These are phyloP conservation scores for Mytilinidion resinicola DNA, from an alignment of 495 filamentous ascomycete species.

Conservation along the genomic window DNA sequence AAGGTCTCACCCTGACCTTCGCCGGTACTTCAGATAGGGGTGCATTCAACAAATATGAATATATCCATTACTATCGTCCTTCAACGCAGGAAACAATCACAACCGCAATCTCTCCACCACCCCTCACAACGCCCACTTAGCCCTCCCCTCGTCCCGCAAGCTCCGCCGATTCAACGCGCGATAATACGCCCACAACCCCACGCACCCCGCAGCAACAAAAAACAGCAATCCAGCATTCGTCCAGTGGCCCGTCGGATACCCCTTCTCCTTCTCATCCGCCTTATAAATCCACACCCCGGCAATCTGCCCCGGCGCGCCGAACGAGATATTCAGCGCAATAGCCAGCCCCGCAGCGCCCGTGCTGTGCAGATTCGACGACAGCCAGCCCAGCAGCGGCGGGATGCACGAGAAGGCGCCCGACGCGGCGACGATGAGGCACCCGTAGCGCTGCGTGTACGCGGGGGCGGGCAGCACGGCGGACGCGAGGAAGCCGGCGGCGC, in stretches of 20 bases:
- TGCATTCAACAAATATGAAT: no score
- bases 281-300: conserved; percentile 71
- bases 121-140: no score
- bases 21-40: no score
- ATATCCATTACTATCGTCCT: no score
- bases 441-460: conserved; percentile 47
- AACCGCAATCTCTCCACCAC: no score
- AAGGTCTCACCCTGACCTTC: no score
- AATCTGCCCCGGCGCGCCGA: conserved; percentile 63
- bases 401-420: conserved; percentile 53
- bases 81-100: no score
- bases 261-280: conserved; percentile 48
- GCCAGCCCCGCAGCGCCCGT: conserved; percentile 60
- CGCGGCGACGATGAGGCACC: conserved; percentile 60
- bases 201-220: conserved; percentile 1
- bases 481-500: conserved; percentile 16
- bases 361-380: conserved; percentile 59
- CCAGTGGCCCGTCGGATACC: conserved; percentile 64
- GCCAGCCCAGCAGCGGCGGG: conserved; percentile 62
- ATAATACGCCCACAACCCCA: not conserved
- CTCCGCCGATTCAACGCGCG: not conserved
- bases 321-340: conserved; percentile 60
- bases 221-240: conserved; percentile 47
- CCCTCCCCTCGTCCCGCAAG: not conserved
- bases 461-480: conserved; percentile 15